Base-by-base conservation (phyloP, 768 basidiomycete genomes). In the Leccinum sublutescens region DNA sequence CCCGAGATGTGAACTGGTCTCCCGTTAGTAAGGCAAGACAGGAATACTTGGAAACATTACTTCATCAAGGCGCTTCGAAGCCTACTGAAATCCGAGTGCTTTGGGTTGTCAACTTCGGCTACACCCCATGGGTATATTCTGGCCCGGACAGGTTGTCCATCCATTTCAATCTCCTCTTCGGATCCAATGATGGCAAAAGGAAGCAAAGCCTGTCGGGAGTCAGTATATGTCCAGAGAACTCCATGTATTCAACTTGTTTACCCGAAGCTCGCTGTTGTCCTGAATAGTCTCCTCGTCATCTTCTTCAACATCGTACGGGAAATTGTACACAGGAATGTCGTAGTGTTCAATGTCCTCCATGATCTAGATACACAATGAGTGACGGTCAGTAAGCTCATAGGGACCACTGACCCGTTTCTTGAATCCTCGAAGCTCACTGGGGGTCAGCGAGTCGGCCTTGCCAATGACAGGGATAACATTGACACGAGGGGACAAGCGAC, bases 301-400 rank as follows among this genome's bases (percentile, higher is more conserved):
- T 75, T 99, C 97, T 74, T 99, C 97, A 7, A 96, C 88, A 66
- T 98, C 97, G 73, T 98, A 99, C 0, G 97, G 97, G 83, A 99
- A 99, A 79, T 98, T 98, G 82, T 98, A 98, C 43, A 98, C 89
- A 5, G 97, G 97, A 66, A 99, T 98, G 64, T 90, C 89, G 70
- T 98, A 98, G 79, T 98, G 85, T 69, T 98, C 96, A 66, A 99
- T 99, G 72, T 99, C 97, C 76, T 99, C 96, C 96, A 98, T 99
- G 68, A 99, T 87, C 95, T 97, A 64, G 1, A 36, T 2, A 50
- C 9, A 21, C 4, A 14, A n/a, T 65, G 10, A 64, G 58, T 57
- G n/a, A 40, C 48, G 4, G 17, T 45, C 14, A 55, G 5, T 51
- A 21, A 58, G 48, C 34, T 27, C 47, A 17, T 15, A 19, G 47